These are phyloP conservation scores for Chrysanthemum lavandulifolium DNA, from an alignment of 129 eudicot genomes.

Conservation along the genomic window DNA sequence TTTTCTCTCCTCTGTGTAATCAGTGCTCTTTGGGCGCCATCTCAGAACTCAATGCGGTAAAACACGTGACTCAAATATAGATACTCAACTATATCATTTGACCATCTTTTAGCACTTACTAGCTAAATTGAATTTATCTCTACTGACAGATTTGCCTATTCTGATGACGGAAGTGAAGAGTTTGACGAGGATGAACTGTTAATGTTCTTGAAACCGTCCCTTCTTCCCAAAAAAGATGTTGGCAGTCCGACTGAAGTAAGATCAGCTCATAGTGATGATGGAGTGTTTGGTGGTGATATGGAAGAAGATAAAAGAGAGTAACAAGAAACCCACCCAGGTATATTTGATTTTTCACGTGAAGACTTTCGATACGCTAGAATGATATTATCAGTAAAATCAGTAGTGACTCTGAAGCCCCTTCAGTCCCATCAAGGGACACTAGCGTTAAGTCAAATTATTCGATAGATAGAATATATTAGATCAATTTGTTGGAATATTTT, in stretches of 20 bases:
- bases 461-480: not conserved
- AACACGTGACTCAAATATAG: not conserved
- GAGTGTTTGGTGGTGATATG: constrained; percentile 31
- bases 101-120: not conserved
- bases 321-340: not conserved
- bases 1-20: constrained; percentile 72
- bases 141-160: constrained; percentile 58
- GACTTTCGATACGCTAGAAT: not conserved
- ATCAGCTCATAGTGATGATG: constrained; percentile 37
- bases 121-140: not conserved
- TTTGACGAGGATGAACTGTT: constrained; percentile 62
- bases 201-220: constrained; percentile 59
- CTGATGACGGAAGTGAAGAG: constrained; percentile 69
- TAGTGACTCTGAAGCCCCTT: not conserved
- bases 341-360: not conserved
- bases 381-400: too few relatives aligned
- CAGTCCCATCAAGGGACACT: constrained; percentile 4
- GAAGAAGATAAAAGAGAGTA: constrained; percentile 74
- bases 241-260: constrained; percentile 34
- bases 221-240: constrained; percentile 45
- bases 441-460: not conserved
- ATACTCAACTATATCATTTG: not conserved
- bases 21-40: constrained; percentile 90
- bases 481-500: not conserved
- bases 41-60: constrained; percentile 78